Evolutionary conservation across 78 protist species (phyloP), one percentile per base, ranked within the genome.

Genomic region (Dictyostelium citrinum): DNA sequence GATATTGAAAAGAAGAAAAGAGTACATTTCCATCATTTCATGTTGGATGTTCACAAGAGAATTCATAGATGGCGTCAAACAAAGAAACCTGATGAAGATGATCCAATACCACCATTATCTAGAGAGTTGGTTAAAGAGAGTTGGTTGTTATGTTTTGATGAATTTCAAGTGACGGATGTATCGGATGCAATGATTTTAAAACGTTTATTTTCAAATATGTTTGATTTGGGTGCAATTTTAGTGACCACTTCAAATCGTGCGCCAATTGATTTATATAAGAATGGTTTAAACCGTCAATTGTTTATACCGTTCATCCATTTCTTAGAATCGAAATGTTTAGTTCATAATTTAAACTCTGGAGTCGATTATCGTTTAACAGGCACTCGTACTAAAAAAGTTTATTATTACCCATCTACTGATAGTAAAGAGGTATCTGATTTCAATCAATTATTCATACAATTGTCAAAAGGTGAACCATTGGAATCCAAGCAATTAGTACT

Each of bases 111-210:
- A 27, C 97, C 97, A 12, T 75, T 95, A 4, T 96, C 97, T 14
- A 41, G 45, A 9, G 94, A 86, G 22, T 77, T 98, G 64, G 43
- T 51, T 2, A 1, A 7, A 2, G 86, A 93, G 33, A 84, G 97
- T 24, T 55, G 91, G 96, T 84, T 98, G 61, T 90, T 97, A 22
- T 98, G 99, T 78, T 98, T 98, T 46, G 99, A 98, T 72, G 99
- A 98, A 80, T 95, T 98, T 60, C 98, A 97, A 46, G 98, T 97
- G 58, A 96, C 97, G 5, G 99, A 98, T 90, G 91, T 98, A 17
- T 98, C 96, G 7, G 98, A 97, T 39, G 99, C 99, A 11, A 97
- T 97, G 98, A 97, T 98, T 5, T 51, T 98, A 49, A 64, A 84
- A 41, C 90, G 98, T 31, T 90, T 98, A 20, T 98, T 98, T 74